A percentile compares a stretch with the other conserved stretches of the same genome.
These are phyloP conservation scores for Lycium barbarum DNA, from an alignment of 257 asterid genomes.

Conservation along the genomic window DNA sequence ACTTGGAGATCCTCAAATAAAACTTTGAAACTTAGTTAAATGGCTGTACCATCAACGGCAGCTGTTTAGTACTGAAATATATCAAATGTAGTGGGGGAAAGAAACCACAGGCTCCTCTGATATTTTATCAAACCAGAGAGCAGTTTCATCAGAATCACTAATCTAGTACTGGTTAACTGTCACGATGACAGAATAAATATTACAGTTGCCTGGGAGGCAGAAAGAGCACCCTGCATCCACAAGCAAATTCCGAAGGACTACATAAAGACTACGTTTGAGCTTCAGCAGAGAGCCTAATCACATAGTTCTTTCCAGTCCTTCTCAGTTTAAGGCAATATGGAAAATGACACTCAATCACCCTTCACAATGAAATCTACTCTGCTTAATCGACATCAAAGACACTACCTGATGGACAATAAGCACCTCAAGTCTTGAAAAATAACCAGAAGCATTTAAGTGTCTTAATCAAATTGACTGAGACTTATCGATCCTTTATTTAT, in stretches of 20 bases:
- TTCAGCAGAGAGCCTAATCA: neutral
- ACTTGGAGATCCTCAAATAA: neutral
- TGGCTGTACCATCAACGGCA: neutral
- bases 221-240: neutral
- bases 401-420: constrained; percentile 16
- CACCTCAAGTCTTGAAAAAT: constrained; percentile 16
- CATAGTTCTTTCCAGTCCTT: neutral
- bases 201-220: neutral
- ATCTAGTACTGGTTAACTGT: neutral
- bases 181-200: neutral
- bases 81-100: neutral
- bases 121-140: constrained; percentile 1
- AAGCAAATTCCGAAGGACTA: neutral
- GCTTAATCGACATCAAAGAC: neutral
- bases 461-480: neutral
- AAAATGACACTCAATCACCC: constrained; percentile 1
- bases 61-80: neutral
- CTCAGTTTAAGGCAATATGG: neutral
- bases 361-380: neutral
- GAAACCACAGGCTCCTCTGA: neutral
- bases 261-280: neutral
- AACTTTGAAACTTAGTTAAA: neutral
- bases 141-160: neutral
- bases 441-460: neutral
- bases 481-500: neutral